Base-by-base conservation (phyloP, 371 early-diverging fungal species). In the Syncephalis plumigaleata region DNA sequence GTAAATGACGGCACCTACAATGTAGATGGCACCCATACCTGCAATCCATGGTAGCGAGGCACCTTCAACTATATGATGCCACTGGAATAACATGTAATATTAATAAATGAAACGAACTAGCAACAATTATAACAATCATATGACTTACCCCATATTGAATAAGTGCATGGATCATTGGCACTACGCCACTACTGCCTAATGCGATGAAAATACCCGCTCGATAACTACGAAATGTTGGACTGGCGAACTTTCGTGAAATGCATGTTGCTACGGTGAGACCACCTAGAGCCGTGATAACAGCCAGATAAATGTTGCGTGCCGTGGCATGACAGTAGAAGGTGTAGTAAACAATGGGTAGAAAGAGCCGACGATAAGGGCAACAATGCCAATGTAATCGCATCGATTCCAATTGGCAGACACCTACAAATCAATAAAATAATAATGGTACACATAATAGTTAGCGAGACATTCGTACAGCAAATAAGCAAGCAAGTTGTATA, bases 331-430 rank as follows among this genome's bases (percentile, higher is more conserved):
- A 87, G 55, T 74, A 81, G 57, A 87, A 84, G n/a, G 24, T n/a
- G 20, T 20, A 39, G 8, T 36, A 42, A 47, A 44, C 9, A 36
- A 24, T 37, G 26, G 38, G 44, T 20, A 43, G 25, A 38, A 48
- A 15, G 9, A 36, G 7, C 39, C 13, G 79, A 82, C 73, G 54
- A 86, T 87, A 48, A 90, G 65, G 25, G 72, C 65, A 22, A 86
- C 81, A 52, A 94, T 94, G 27, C 94, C 94, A 37, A 85, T 78
- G 73, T 90, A 94, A 61, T 93, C 94, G 49, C 86, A 86, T 48
- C 83, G 75, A 59, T 84, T 84, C 83, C 84, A 86, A 1, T 57
- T 47, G 23, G 52, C 51, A 26, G 62, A 62, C 17, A 73, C 69
- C 47, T 59, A 47, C 4, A 13, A 27, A 39, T 48, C 40, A 48